Evolutionary conservation across 1,284 basidiomycete genomes (phyloP), one percentile per base, ranked within the genome.

Genomic region (Boletus smithii): DNA sequence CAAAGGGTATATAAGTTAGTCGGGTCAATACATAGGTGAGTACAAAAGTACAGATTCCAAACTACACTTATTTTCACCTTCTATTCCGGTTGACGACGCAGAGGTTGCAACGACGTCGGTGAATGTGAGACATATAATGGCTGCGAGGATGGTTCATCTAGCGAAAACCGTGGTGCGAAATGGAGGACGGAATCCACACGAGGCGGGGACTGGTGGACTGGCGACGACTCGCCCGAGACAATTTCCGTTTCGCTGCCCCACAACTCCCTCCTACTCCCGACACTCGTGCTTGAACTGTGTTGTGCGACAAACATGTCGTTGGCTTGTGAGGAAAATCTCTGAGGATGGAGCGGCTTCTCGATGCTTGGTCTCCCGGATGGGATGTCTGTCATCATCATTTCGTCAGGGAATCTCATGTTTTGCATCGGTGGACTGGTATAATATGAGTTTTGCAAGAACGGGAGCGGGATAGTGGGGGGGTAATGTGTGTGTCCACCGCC

Each of bases 61-160:
- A 29, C 29, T 53, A 53, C 48, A 3, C 13, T 32, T 24, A 11
- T 24, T n/a, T n/a, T n/a, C n/a, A n/a, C 14, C 6, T 10, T 16
- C 16, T 43, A 30, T 30, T 61, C 60, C 17, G 44, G 59, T 18
- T 39, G 58, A 48, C 62, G 60, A 30, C 60, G 60, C 42, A 62
- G 31, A 0, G 60, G 60, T 16, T 61, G 53, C 3, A 61, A 27
- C 13, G 56, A 44, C 4, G 51, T 37, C 3, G 50, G 50, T 8
- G 51, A 48, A 13, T 40, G 46, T 3, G 46, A 48, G 7, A 31
- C 26, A n/a, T 26, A 38, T 5, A 36, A 40, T 13, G 39, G 33
- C 5, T 27, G 45, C 13, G 33, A 24, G 4, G 38, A 22, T 4
- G 22, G 17, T 3, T 52, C 58, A 4, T 62, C 44, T 10, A 39